Evolutionary conservation across 805 yeast species (phyloP).

Genomic region (Kockiozyma suomiensis): DNA sequence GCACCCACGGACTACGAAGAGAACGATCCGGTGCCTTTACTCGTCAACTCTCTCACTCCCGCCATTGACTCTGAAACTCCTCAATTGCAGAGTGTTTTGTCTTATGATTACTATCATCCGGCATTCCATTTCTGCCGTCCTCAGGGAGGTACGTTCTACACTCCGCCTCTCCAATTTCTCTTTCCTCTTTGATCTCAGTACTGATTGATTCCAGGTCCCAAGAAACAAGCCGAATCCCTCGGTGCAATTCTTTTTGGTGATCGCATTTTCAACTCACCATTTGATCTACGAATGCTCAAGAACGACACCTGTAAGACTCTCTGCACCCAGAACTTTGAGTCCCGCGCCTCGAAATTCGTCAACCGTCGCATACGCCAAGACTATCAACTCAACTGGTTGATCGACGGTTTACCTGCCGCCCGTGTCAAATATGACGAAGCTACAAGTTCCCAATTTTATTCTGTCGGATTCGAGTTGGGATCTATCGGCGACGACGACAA

Average conservation of each 20-base stretch:
- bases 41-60: conserved; percentile 91
- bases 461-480: conserved; percentile 82
- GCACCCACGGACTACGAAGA: conserved; percentile 87
- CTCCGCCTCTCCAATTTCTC: no score
- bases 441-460: conserved; percentile 66
- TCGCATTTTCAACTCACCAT: conserved; percentile 91
- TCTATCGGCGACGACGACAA: conserved; percentile 56
- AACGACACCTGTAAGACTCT: conserved; percentile 67
- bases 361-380: conserved; percentile 78
- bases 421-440: conserved; percentile 53
- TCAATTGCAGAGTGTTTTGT: conserved; percentile 39
- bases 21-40: conserved; percentile 71
- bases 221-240: conserved; percentile 80
- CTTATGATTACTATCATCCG: conserved; percentile 67
- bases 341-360: conserved; percentile 71
- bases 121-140: conserved; percentile 86
- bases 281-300: conserved; percentile 74
- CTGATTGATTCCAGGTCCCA: conserved; percentile 25
- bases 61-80: conserved; percentile 50
- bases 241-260: conserved; percentile 96
- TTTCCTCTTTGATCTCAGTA: neutral
- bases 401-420: conserved; percentile 95
- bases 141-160: conserved; percentile 49
- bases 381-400: conserved; percentile 86
- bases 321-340: conserved; percentile 63